Evolutionary conservation across 2,329 filamentous ascomycete genomes (phyloP).

Genomic region (Paraphoma chrysanthemicola): DNA sequence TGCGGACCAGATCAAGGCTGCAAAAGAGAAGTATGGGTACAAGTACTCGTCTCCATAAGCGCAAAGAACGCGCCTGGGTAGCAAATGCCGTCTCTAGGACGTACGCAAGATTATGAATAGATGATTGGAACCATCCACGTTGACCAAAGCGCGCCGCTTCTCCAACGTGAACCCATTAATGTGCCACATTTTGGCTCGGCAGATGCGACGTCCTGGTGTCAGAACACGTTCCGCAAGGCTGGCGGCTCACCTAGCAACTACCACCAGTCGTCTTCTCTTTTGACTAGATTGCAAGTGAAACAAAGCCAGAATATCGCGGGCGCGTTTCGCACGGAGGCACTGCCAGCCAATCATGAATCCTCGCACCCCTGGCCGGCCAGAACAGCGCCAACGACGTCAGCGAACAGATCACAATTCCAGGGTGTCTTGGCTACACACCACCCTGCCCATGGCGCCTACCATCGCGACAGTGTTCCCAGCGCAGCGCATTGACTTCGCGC

Average conservation of each 20-base stretch:
- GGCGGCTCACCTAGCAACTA: not conserved
- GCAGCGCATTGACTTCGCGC: not conserved
- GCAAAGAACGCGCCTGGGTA: not conserved
- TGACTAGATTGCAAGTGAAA: slow-evolving; percentile 16
- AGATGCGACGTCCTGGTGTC: not conserved
- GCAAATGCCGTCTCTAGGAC: not conserved
- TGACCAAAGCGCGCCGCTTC: not conserved
- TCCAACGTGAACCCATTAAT: not conserved
- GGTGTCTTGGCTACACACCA: slow-evolving; percentile 18
- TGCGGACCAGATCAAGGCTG: slow-evolving; percentile 45
- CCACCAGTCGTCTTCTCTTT: not conserved
- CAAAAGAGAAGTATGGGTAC: slow-evolving; percentile 56
- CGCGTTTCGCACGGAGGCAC: slow-evolving; percentile 13
- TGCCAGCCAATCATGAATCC: slow-evolving; percentile 33
- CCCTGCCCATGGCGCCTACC: slow-evolving; percentile 19
- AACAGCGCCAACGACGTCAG: slow-evolving; percentile 36
- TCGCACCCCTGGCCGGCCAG: slow-evolving; percentile 17
- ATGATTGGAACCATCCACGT: not conserved
- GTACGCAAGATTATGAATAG: not conserved
- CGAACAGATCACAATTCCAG: slow-evolving; percentile 31
- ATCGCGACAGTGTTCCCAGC: slow-evolving; percentile 3
- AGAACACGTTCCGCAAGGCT: not conserved
- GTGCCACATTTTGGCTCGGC: not conserved
- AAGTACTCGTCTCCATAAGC: slow-evolving; percentile 50
- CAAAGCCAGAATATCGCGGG: slow-evolving; percentile 4